Base-by-base conservation (phyloP, 495 filamentous ascomycete genomes). In the Penicillium psychrofluorescens region DNA sequence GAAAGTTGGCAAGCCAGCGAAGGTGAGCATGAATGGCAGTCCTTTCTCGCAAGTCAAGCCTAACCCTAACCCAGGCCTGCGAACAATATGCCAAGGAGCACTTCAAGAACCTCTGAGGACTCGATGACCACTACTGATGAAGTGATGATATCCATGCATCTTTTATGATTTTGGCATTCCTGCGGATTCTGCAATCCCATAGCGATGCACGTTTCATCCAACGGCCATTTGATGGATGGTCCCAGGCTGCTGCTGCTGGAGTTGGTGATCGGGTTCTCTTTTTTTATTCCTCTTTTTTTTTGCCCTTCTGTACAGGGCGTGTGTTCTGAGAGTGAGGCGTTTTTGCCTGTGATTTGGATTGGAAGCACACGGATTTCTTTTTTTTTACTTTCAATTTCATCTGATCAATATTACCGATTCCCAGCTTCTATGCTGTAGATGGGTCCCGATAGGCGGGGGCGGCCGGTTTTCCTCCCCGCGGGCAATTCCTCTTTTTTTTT, bases 11-110 rank as follows among this genome's bases (percentile, higher is more conserved):
- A 98, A 98, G 70, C 92, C 92, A 12, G 92, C 92, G 41, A 98
- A 98, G 78, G 89, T 94, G 62, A 36, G 67, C 13, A 22, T 43
- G 22, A 22, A 22, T 22, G 22, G 6, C 22, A 3, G 22, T 22
- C 22, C 22, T 0, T 22, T 4, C 22, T 22, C 6, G 22, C 22
- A 3, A 22, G 22, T 22, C 22, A 22, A 3, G 22, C 22, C 22
- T 22, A 22, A 22, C 22, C 4, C 22, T 3, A 3, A 22, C 22
- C 45, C 53, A 95, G 90, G 91, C 92, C 29, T 98, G 92, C 70
- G 92, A 98, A 59, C 90, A 95, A 62, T 97, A 95, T 65, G 92
- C 92, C 31, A 98, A 95, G 64, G 92, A 98, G 65, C 85, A 96
- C 66, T 96, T 95, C 59, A 84, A 77, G 51, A 77, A 76, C 43